These are phyloP conservation scores for Peronosclerospora sorghi DNA, from an alignment of 352 stramenopile genomes.

Conservation along the genomic window DNA sequence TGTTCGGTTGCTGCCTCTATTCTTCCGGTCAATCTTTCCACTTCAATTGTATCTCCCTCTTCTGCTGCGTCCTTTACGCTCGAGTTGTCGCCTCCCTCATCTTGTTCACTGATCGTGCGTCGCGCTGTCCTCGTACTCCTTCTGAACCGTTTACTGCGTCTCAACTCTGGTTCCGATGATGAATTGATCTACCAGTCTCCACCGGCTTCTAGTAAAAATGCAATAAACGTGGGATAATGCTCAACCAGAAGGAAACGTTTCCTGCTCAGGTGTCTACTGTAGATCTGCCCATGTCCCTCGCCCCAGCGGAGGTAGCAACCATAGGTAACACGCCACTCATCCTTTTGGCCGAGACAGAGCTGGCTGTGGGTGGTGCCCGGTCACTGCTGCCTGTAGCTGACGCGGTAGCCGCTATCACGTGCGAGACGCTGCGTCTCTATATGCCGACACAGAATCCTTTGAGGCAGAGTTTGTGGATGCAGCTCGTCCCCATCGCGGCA, in stretches of 20 bases:
- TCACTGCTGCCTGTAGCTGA: conserved; percentile 57
- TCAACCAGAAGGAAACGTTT: conserved; percentile 45
- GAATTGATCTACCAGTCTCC: too few species aligned
- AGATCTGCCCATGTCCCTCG: conserved; percentile 29
- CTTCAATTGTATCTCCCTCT: conserved; percentile 3
- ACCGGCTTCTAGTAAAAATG: conserved; percentile 22
- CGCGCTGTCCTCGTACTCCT: conserved; percentile 35
- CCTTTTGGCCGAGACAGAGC: conserved; percentile 40
- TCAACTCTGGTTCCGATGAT: too few species aligned
- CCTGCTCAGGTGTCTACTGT: conserved; percentile 17
- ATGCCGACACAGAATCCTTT: conserved; percentile 59
- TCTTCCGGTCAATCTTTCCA: conserved; percentile 31
- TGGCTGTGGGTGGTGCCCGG: conserved; percentile 54
- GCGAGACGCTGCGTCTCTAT: conserved; percentile 64
- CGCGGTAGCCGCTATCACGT: conserved; percentile 72
- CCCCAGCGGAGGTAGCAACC: conserved; percentile 23
- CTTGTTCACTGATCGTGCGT: too few species aligned
- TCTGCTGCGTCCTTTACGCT: conserved; percentile 5
- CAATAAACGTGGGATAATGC: conserved; percentile 35
- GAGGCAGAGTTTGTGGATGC: conserved; percentile 77
- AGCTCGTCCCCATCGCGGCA: conserved; percentile 73
- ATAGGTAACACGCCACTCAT: conserved; percentile 25
- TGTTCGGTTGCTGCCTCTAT: conserved; percentile 40
- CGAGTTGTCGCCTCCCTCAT: conserved; percentile 3
- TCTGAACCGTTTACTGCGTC: conserved; percentile 32